Conservation (phyloP, 495 filamentous ascomycete species). For the Pseudotulostoma volvatum region DNA sequence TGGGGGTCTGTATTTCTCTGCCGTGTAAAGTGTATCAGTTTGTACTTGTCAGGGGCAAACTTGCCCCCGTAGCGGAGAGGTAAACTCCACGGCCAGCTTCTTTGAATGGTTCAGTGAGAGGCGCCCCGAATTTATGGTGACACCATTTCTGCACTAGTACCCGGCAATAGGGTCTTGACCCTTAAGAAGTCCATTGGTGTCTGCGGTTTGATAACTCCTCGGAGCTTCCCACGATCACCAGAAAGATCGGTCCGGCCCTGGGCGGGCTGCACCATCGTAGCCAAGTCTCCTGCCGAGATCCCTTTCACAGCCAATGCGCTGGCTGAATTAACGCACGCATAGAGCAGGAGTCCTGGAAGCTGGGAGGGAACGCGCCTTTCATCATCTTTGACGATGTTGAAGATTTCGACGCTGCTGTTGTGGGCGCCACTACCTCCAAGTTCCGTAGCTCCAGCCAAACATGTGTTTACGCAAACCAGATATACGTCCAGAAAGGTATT, state of each 20-base stretch:
- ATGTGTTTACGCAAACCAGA: conserved; percentile 77
- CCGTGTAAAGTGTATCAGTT: no score
- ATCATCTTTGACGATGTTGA: conserved; percentile 79
- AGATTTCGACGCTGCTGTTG: conserved; percentile 63
- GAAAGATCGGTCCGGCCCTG: conserved; percentile 74
- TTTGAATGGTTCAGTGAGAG: conserved; percentile 72
- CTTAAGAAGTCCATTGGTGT: conserved; percentile 83
- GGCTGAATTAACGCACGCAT: conserved; percentile 63
- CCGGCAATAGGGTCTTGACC: conserved; percentile 61
- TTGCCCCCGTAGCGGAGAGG: no score
- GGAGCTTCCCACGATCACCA: conserved; percentile 93
- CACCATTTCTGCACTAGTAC: conserved; percentile 62
- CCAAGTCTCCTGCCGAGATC: conserved; percentile 73
- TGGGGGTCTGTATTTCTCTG: no score
- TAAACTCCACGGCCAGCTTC: conserved; percentile 57
- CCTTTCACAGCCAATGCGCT: conserved; percentile 71
- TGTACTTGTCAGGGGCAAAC: no score
- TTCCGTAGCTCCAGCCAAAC: conserved; percentile 83
- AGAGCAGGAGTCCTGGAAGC: conserved; percentile 77
- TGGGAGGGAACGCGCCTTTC: conserved; percentile 85
- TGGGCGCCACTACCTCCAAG: conserved; percentile 60
- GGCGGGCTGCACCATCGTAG: conserved; percentile 76
- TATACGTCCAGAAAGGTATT: conserved; percentile 65
- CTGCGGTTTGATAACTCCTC: conserved; percentile 87
- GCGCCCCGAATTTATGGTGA: conserved; percentile 54